Evolutionary conservation across 495 filamentous ascomycete genomes (phyloP).

Genomic region (Penicillium steckii): DNA sequence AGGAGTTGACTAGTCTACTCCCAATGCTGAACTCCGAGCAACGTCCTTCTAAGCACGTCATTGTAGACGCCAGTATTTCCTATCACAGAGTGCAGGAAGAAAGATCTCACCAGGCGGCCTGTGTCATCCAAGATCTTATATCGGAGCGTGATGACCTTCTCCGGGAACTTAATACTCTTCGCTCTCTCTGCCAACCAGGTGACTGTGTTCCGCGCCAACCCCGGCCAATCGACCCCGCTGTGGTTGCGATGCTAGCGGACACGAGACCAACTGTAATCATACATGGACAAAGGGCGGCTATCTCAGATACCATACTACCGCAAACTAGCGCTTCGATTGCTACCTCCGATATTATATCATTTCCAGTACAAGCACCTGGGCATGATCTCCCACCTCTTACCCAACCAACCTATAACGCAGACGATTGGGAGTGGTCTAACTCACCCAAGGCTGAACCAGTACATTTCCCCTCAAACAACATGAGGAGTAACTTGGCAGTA

Average conservation of each 20-base stretch:
- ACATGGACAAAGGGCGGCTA: background rate
- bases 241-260: constrained; percentile 6
- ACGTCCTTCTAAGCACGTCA: constrained; percentile 18
- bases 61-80: constrained; percentile 17
- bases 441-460: background rate
- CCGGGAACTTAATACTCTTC: constrained; percentile 10
- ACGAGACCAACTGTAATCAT: background rate
- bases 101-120: background rate
- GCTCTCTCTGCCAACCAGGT: constrained; percentile 9
- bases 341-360: background rate
- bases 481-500: background rate
- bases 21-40: constrained; percentile 11
- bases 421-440: background rate
- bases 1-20: constrained; percentile 13
- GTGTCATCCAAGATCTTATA: constrained; percentile 2
- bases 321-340: background rate
- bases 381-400: background rate
- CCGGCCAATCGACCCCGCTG: constrained; percentile 12
- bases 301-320: background rate
- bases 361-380: background rate
- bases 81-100: constrained; percentile 14
- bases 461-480: background rate
- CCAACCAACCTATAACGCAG: background rate
- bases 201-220: constrained; percentile 10
- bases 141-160: constrained; percentile 13